Evolutionary conservation across 352 stramenopile species (phyloP).

Genomic region (Globisporangium canariense): DNA sequence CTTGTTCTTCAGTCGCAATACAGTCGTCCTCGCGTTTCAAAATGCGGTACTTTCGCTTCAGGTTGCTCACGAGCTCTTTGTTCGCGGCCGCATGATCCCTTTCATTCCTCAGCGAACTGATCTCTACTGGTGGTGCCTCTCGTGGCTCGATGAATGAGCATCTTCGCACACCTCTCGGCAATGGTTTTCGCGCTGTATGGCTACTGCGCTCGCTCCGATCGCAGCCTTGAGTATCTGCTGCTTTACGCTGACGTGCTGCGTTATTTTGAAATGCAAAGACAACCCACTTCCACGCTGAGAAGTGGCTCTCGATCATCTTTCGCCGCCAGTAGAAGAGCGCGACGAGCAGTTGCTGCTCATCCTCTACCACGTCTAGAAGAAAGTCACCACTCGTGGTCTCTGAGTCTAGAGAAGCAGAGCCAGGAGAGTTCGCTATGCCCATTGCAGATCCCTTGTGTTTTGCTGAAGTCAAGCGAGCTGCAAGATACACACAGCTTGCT

Average conservation of each 20-base stretch:
- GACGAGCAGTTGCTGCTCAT: constrained; percentile 38
- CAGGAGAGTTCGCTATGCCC: background rate
- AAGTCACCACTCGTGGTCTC: constrained; percentile 16
- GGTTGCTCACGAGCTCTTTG: background rate
- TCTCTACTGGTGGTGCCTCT: background rate
- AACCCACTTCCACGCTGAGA: constrained; percentile 40
- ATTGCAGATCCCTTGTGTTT: background rate
- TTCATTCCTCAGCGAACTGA: background rate
- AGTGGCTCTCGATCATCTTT: constrained; percentile 36
- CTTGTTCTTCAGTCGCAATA: background rate
- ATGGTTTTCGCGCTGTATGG: background rate
- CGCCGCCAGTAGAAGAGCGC: constrained; percentile 45
- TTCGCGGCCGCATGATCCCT: background rate
- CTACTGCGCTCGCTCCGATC: background rate
- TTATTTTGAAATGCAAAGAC: background rate
- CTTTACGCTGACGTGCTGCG: background rate
- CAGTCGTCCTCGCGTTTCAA: constrained; percentile 8
- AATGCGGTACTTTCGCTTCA: constrained; percentile 12
- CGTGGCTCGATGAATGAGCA: background rate
- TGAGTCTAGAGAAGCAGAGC: background rate
- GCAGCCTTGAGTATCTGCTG: background rate
- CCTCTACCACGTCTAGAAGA: constrained; percentile 30
- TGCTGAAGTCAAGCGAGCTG: background rate
- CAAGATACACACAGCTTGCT: background rate
- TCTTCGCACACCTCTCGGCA: background rate